Evolutionary conservation across 1,139 yeast genomes (phyloP), one percentile per base, ranked within the genome.

Genomic region (Geotrichum phurueaensis): DNA sequence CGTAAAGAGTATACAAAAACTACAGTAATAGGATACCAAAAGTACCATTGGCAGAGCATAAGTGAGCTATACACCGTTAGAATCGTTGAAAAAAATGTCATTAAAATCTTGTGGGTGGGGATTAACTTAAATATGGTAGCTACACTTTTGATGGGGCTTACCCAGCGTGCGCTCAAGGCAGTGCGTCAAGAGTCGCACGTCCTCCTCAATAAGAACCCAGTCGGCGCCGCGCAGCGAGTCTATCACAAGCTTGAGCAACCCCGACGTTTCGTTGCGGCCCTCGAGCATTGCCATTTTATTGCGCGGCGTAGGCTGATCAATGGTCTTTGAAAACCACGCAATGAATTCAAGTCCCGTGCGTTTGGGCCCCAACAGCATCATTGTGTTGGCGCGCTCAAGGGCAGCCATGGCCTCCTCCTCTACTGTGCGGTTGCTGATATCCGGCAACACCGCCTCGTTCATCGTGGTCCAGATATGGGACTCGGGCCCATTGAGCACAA

Each of bases 401-500:
- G 56, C 56, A n/a, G 29, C 27, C 18, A 29, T 25, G 22, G 59
- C 59, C 23, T 43, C 15, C 47, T 29, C 39, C 29, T 53, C 58
- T 13, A 23, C 43, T 5, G 36, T 13, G 31, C 27, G 49, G 27
- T n/a, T 18, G 22, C 59, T 13, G 27, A 7, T 47, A 3, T 29
- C 47, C 51, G 43, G 29, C 20, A 54, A 51, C 29, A 18, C 33
- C 23, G 27, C n/a, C 43, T 29, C 51, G 27, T 25, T 49, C 53
- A 54, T n/a, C 6, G 45, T 39, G 15, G 54, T 39, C 51, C 56
- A 51, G 7, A 67, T 71, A 22, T 70, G 69, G 2, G 75, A 69
- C 67, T 86, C 90, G 0, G 87, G 84, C 0, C 91, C 91, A 52
- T 77, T 76, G 2, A 76, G 68, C 31, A 77, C 75, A 69, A 74